Conservation (phyloP, 2,329 filamentous ascomycete genomes). For the Daldinia sp. region DNA sequence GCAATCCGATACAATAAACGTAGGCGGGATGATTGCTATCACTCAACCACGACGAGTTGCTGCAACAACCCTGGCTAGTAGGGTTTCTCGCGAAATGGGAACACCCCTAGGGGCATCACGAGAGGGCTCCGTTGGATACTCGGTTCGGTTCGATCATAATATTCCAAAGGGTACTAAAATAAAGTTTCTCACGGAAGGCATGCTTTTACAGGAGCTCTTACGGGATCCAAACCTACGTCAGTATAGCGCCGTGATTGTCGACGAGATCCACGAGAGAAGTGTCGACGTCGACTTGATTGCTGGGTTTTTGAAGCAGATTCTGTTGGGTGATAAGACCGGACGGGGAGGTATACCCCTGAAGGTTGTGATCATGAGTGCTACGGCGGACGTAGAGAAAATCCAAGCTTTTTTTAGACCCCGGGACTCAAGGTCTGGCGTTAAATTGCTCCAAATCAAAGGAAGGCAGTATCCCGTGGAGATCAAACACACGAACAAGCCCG, state of each 20-base stretch:
- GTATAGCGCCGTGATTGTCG: slow-evolving; percentile 91
- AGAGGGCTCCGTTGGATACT: slow-evolving; percentile 79
- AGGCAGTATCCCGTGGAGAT: slow-evolving; percentile 86
- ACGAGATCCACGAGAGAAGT: slow-evolving; percentile 96
- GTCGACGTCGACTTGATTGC: slow-evolving; percentile 92
- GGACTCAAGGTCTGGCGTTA: slow-evolving; percentile 41
- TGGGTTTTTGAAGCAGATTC: slow-evolving; percentile 84
- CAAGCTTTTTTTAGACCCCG: slow-evolving; percentile 71
- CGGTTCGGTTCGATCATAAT: slow-evolving; percentile 91
- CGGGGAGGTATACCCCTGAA: slow-evolving; percentile 81
- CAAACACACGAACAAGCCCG: slow-evolving; percentile 75
- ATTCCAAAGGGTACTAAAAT: slow-evolving; percentile 83
- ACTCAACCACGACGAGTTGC: slow-evolving; percentile 95
- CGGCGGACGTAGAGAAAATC: slow-evolving; percentile 84
- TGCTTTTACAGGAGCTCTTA: slow-evolving; percentile 92
- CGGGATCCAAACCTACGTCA: slow-evolving; percentile 81
- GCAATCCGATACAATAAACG: slow-evolving; percentile 54
- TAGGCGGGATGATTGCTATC: slow-evolving; percentile 87
- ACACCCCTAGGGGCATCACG: slow-evolving; percentile 57
- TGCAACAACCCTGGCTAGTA: slow-evolving; percentile 86
- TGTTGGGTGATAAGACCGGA: slow-evolving; percentile 67
- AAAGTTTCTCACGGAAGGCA: slow-evolving; percentile 96
- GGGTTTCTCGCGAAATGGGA: slow-evolving; percentile 81
- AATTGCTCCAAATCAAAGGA: slow-evolving; percentile 76
- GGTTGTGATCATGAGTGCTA: slow-evolving; percentile 96